Evolutionary conservation across 139 green algal genomes (phyloP), one percentile per base, ranked within the genome.

Genomic region (Tetradesmus obliquus): DNA sequence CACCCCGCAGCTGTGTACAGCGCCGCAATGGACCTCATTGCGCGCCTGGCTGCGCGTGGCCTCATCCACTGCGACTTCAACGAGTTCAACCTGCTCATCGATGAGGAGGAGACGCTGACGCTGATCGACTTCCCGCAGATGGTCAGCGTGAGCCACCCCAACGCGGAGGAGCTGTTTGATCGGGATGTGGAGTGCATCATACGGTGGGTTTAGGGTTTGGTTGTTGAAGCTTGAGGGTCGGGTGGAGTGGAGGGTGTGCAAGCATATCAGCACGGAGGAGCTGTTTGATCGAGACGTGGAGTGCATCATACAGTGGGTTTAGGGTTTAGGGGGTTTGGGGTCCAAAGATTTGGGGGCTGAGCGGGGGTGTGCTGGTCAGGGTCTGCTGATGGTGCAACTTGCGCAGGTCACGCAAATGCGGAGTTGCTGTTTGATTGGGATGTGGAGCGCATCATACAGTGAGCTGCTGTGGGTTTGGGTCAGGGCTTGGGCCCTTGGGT

Each of bases 11-110:
- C 19, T 74, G 96, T 99, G 55, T 99, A 98, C 89, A 83, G 91
- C 5, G 88, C 96, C 12, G 94, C 94, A 85, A 97, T 99, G 95
- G 94, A 96, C 60, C 94, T 99, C 54, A 96, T 99, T 66, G 86
- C 83, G 3, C 94, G 93, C 2, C 93, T 99, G 84, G 96, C 95
- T 0, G 85, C 60, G 45, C 94, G 95, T 87, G 98, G 98, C 20
- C 95, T 99, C 3, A 95, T 99, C 53, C 98, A 99, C 95, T 99
- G 98, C 94, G 98, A 99, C 95, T 99, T 98, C 95, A 99, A 99
- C 93, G 98, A 99, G 93, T 99, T 99, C 95, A 99, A 99, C 91
- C 91, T 99, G 19, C 91, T 99, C 87, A 94, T 92, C 53, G 76
- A 57, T 60, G 92, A 96, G 58, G 95, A 98, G 13, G 93, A 97